Conservation (phyloP, 108 stramenopile species). For the Skeletonema menzelii region DNA sequence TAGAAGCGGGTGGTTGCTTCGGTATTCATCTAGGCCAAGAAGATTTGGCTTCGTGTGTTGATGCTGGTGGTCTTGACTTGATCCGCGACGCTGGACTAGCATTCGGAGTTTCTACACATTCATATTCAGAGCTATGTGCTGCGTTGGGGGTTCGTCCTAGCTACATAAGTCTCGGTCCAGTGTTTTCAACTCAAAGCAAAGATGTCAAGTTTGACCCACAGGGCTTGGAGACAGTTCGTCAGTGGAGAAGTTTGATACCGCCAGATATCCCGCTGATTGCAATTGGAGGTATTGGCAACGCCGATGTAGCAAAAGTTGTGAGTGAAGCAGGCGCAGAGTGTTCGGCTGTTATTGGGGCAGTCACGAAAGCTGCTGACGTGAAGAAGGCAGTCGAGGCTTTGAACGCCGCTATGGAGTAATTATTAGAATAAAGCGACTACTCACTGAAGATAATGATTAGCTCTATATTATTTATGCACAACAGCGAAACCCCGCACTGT, state of each 20-base stretch:
- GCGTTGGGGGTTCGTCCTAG: conserved; percentile 85
- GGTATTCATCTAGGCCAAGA: conserved; percentile 95
- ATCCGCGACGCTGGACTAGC: conserved; percentile 57
- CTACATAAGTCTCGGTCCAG: conserved; percentile 90
- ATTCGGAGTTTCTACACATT: conserved; percentile 92
- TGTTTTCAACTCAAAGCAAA: conserved; percentile 87
- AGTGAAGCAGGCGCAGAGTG: conserved; percentile 85
- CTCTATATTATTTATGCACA: not conserved
- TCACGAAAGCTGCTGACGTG: conserved; percentile 74
- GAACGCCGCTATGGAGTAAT: conserved; percentile 64
- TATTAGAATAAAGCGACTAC: not conserved
- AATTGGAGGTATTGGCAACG: conserved; percentile 85
- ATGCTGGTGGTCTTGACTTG: conserved; percentile 56
- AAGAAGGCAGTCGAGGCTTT: conserved; percentile 47
- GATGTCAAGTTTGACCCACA: conserved; percentile 85
- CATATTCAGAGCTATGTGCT: conserved; percentile 83
- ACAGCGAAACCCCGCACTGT: not conserved
- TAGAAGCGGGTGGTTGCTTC: conserved; percentile 70
- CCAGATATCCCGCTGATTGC: conserved; percentile 79
- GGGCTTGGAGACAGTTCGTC: conserved; percentile 72
- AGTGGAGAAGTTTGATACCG: conserved; percentile 84
- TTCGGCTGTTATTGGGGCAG: conserved; percentile 87
- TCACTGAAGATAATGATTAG: not conserved
- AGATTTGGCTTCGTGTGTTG: conserved; percentile 74
- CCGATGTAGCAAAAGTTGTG: conserved; percentile 64